Evolutionary conservation across 495 filamentous ascomycete genomes (phyloP).

Genomic region (Collariella sp.): DNA sequence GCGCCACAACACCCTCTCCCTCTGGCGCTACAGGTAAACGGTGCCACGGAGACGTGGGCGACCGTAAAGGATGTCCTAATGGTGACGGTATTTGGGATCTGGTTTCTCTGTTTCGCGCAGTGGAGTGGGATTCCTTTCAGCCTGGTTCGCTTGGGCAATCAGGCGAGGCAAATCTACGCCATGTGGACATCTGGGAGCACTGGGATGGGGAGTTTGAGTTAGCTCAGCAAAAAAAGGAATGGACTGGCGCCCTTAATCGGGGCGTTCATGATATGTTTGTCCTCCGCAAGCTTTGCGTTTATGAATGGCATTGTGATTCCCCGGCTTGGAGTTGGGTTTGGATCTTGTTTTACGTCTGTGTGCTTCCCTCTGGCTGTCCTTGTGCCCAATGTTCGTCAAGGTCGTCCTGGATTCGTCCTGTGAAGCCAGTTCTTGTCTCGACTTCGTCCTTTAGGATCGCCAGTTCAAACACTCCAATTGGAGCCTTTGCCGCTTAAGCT

Average conservation of each 20-base stretch:
- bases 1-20: constrained; percentile 94
- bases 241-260: constrained; percentile 14
- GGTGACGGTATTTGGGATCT: constrained; percentile 17
- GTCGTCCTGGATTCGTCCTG: no score
- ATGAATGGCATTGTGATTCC: constrained; percentile 11
- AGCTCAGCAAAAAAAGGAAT: constrained; percentile 22
- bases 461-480: no score
- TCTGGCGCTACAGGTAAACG: constrained; percentile 72
- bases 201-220: constrained; percentile 17
- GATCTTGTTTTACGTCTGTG: not conserved
- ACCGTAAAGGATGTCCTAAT: constrained; percentile 4
- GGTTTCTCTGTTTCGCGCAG: constrained; percentile 19
- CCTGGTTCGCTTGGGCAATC: constrained; percentile 12
- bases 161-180: constrained; percentile 7
- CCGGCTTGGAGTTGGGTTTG: constrained; percentile 7
- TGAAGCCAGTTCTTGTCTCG: no score
- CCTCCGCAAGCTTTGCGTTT: constrained; percentile 13
- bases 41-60: constrained; percentile 5
- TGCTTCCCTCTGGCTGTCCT: not conserved
- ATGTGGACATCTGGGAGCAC: constrained; percentile 14
- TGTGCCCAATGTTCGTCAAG: no score
- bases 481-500: no score
- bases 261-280: constrained; percentile 12
- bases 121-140: constrained; percentile 11
- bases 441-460: no score